Percentiles rank a stretch among this genome's conserved stretches.
These are phyloP conservation scores for Linum tenue DNA, from an alignment of 345 rosid species.

Conservation along the genomic window DNA sequence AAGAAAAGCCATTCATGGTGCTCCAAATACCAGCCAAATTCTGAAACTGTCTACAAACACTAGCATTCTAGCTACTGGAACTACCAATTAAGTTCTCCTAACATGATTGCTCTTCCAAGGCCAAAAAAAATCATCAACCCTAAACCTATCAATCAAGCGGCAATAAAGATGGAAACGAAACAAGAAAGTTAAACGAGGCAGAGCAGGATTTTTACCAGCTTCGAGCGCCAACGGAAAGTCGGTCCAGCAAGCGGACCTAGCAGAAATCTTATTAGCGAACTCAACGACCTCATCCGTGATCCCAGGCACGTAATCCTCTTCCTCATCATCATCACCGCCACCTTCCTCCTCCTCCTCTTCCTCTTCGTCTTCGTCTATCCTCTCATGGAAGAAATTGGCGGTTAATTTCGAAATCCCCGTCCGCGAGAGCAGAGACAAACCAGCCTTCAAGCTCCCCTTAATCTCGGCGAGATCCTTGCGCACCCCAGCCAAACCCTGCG, in stretches of 20 bases:
- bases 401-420: conserved; percentile 48
- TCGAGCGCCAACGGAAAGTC: conserved; percentile 48
- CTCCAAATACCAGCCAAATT: no score
- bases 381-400: conserved; percentile 36
- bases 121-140: neutral
- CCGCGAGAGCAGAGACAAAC: conserved; percentile 35
- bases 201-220: conserved; percentile 27
- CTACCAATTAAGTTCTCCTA: neutral
- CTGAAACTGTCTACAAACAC: no score
- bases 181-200: neutral
- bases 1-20: no score
- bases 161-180: neutral
- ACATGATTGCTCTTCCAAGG: neutral
- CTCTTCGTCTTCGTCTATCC: conserved; percentile 12
- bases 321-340: conserved; percentile 6
- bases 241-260: conserved; percentile 50
- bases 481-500: conserved; percentile 38
- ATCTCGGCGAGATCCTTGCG: conserved; percentile 65
- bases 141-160: neutral
- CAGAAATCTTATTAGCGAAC: conserved; percentile 43
- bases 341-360: conserved; percentile 3
- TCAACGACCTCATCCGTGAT: conserved; percentile 45
- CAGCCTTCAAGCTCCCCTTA: conserved; percentile 49
- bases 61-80: neutral
- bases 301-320: conserved; percentile 34